These are phyloP conservation scores for Tulasnella sp. DNA, from an alignment of 768 basidiomycete genomes.

Conservation along the genomic window DNA sequence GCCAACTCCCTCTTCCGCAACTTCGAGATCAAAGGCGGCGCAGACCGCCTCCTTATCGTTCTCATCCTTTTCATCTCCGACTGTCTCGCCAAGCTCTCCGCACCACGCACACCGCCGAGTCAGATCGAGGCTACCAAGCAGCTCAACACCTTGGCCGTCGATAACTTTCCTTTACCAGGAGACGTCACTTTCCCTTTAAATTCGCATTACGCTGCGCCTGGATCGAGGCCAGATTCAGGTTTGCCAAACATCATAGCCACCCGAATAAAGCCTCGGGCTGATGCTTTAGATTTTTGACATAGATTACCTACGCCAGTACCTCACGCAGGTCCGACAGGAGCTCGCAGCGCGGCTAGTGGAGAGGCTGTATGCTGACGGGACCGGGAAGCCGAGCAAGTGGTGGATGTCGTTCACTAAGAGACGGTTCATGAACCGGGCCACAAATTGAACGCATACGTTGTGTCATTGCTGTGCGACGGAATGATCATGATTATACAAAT, in stretches of 20 bases:
- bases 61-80: slow-evolving; percentile 97
- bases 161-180: slow-evolving; percentile 87
- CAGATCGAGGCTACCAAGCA: slow-evolving; percentile 80
- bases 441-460: slow-evolving; percentile 31
- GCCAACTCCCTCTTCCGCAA: slow-evolving; percentile 99
- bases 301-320: slow-evolving; percentile 87
- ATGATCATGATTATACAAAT: no score
- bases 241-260: slow-evolving; percentile 20
- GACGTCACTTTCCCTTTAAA: slow-evolving; percentile 93
- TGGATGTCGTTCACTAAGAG: slow-evolving; percentile 99
- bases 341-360: slow-evolving; percentile 77
- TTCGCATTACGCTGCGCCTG: slow-evolving; percentile 76
- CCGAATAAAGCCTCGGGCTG: neutral
- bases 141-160: slow-evolving; percentile 86
- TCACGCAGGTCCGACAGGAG: slow-evolving; percentile 89
- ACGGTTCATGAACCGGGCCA: slow-evolving; percentile 86
- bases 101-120: slow-evolving; percentile 50
- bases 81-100: slow-evolving; percentile 83
- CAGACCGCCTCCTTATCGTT: slow-evolving; percentile 91
- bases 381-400: slow-evolving; percentile 96
- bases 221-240: slow-evolving; percentile 73
- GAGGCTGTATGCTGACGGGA: slow-evolving; percentile 82
- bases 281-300: slow-evolving; percentile 6
- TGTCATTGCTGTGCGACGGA: no score
- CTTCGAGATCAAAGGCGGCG: slow-evolving; percentile 98